Base-by-base conservation (phyloP, 2,329 filamentous ascomycete genomes). In the Aspergillus pseudoglaucus region DNA sequence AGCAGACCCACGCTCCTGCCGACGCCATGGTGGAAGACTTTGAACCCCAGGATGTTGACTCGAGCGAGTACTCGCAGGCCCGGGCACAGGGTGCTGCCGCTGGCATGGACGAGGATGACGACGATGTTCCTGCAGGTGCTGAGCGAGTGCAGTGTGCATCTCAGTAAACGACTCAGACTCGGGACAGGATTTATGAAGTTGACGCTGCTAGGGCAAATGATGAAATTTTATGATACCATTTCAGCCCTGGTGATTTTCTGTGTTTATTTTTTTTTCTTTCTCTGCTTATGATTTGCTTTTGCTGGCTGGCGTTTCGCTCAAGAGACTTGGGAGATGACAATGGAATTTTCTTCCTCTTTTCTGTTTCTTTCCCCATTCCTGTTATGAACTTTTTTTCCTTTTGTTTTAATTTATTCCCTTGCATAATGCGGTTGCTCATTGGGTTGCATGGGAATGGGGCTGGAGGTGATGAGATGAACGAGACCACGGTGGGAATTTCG, bases 11-110 rank as follows among this genome's bases (percentile, higher is more conserved):
- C 20, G 87, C 90, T 42, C 90, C 91, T 4, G 61, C 77, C 23
- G 90, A 97, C 64, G 84, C 87, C 27, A 96, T 97, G 90, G 87
- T 87, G 17, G 93, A 98, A 64, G 85, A 88, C 59, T 94, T 85
- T 59, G 82, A 87, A 44, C 79, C 97, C 30, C 90, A 97, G 69
- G 87, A 94, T 51, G 77, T 94, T 38, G 91, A 96, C 60, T 71
- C 78, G 38, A 81, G 78, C 61, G 80, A 85, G 59, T 74, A 80
- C 41, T 70, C 76, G 30, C 78, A 81, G 62, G 79, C 79, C 46
- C 79, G 85, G 57, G 86, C 85, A 40, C 85, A 87, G 55, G 84
- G 83, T 50, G 83, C 81, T 54, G 75, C 75, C 18, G 75, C 41
- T 73, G 70, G 47, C 67, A 82, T 82, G 76, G 85, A 88, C 1